Evolutionary conservation across 208 protist genomes (phyloP), one percentile per base, ranked within the genome.

Genomic region (Crithidia bombi): DNA sequence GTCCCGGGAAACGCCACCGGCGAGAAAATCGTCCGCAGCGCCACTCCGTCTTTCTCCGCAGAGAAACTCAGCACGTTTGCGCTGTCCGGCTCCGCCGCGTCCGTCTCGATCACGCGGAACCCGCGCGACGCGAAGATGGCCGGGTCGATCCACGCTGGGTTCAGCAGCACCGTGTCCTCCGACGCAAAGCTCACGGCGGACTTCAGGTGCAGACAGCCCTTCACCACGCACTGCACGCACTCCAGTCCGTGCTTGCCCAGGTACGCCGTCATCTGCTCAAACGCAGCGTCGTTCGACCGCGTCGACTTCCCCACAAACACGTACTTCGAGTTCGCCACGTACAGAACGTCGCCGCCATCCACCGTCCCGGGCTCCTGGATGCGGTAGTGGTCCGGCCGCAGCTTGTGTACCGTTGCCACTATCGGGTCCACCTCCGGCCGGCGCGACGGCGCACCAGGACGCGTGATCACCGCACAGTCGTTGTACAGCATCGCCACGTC

Each of bases 251-350:
- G 74, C 63, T 77, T 75, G 65, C 64, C 66, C 19, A 83, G 66
- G 66, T 77, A 83, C 51, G 65, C 54, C 65, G 52, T 80, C 81
- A 87, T 69, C 71, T 87, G 81, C 70, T 58, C 69, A 47, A 66
- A 81, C 35, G 66, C 81, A 19, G 62, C 55, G 55, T 81, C 81
- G 69, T 87, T 87, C 50, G 76, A 82, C 65, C 81, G 77, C 17
- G 81, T 81, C 25, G 81, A 87, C 65, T 75, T 56, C 38, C 81
- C 75, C 35, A 83, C 77, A 51, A 87, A 87, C 19, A 87, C 69
- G 66, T 87, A 83, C 65, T 75, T 79, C 69, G 59, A 52, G 65
- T 79, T 74, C 26, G 68, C 46, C 44, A 83, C 65, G 57, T 78
- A 64, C 38, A 87, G 71, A 56, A 87, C 75, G 47, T 87, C 81